Evolutionary conservation across 257 asterid species (phyloP).

Genomic region (Nicotiana undulata): DNA sequence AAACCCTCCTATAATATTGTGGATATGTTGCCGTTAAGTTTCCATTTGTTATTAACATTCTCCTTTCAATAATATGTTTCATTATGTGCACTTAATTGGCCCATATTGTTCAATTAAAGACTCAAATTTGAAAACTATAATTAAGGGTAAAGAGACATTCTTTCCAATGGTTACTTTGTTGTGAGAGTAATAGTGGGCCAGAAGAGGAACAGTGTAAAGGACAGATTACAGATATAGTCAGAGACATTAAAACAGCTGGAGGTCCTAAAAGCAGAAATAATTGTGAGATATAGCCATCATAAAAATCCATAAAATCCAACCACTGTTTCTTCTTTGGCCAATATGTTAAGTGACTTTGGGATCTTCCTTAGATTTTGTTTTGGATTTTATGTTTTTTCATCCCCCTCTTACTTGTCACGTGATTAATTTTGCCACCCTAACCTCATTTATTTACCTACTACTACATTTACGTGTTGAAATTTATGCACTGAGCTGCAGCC

Average conservation of each 20-base stretch:
- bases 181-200: background rate
- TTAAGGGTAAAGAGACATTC: too few relatives aligned
- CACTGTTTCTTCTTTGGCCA: constrained; percentile 3
- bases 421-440: background rate
- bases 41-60: background rate
- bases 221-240: background rate
- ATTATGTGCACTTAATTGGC: background rate
- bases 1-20: background rate
- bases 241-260: constrained; percentile 7
- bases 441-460: background rate
- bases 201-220: background rate
- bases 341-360: background rate
- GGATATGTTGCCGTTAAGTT: background rate
- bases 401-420: constrained; percentile 18
- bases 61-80: background rate
- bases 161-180: background rate
- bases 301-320: background rate
- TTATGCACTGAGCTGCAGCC: background rate
- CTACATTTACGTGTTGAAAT: background rate
- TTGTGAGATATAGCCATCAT: constrained; percentile 8
- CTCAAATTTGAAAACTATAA: too few relatives aligned
- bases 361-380: constrained; percentile 9
- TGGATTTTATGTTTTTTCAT: constrained; percentile 12
- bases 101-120: background rate
- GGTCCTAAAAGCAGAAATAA: background rate